A percentile compares a stretch with the other conserved stretches of the same genome.
Evolutionary conservation across 2,329 filamentous ascomycete species (phyloP).

Genomic region (Colletotrichum trifolii): DNA sequence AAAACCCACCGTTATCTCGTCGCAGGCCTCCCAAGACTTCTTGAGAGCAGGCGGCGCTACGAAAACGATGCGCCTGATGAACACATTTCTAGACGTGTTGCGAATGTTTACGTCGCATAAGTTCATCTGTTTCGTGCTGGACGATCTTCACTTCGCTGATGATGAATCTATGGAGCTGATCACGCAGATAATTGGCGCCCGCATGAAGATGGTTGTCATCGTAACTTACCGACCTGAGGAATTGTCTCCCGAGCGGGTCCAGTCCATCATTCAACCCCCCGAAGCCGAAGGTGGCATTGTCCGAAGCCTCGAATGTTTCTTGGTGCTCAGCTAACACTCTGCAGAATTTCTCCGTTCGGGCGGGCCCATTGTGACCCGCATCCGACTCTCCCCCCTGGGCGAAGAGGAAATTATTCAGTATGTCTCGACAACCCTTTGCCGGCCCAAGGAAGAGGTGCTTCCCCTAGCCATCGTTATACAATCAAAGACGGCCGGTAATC

Average conservation of each 20-base stretch:
- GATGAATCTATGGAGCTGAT: constrained; percentile 88
- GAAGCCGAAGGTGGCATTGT: constrained; percentile 61
- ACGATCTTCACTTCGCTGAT: constrained; percentile 92
- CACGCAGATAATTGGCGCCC: constrained; percentile 79
- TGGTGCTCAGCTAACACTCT: constrained; percentile 40
- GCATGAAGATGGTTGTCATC: constrained; percentile 84
- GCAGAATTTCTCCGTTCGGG: constrained; percentile 57
- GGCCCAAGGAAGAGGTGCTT: constrained; percentile 76
- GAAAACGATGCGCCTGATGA: constrained; percentile 81
- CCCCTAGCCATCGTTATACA: constrained; percentile 87
- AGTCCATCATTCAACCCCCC: constrained; percentile 63
- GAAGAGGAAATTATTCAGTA: constrained; percentile 87
- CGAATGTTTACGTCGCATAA: constrained; percentile 84
- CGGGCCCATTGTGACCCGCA: constrained; percentile 71
- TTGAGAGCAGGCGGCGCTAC: constrained; percentile 67
- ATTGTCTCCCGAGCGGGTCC: constrained; percentile 65
- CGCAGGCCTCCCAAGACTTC: constrained; percentile 69
- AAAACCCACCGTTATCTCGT: constrained; percentile 51
- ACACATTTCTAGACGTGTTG: constrained; percentile 87
- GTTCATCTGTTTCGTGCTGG: constrained; percentile 87
- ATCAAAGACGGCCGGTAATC: constrained; percentile 88
- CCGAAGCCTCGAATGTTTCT: not conserved
- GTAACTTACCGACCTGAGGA: constrained; percentile 80
- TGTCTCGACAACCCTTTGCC: constrained; percentile 83
- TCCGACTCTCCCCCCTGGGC: constrained; percentile 77